phyloP scores from a whole-genome alignment of 768 basidiomycete genomes.

The Leccinum olivaceopallidum region DNA sequence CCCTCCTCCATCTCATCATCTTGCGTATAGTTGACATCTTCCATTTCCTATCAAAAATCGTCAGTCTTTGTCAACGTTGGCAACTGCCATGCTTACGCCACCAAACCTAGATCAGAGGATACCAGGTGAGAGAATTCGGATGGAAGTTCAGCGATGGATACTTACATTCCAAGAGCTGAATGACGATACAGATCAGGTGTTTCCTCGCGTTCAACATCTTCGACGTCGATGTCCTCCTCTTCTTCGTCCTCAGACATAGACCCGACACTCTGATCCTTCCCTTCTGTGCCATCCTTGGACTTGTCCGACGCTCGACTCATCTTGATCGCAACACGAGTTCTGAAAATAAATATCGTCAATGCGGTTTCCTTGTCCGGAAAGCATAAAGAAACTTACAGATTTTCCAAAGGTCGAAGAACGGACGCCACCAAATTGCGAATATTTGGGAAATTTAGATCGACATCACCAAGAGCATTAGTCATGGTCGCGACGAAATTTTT shows the following conservation, averaged over 20 bases:
- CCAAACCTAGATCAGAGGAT: conserved; percentile 51
- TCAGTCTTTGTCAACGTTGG: conserved; percentile 19
- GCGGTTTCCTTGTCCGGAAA: neutral
- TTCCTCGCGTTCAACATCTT: conserved; percentile 63
- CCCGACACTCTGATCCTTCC: conserved; percentile 43
- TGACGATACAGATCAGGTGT: conserved; percentile 95
- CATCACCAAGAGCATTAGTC: conserved; percentile 85
- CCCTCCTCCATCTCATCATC: conserved; percentile 83
- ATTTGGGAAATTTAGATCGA: conserved; percentile 95
- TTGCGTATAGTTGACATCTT: conserved; percentile 63
- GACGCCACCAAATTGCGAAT: conserved; percentile 84
- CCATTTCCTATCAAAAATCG: conserved; percentile 67
- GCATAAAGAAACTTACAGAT: conserved; percentile 60
- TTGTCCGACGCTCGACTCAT: conserved; percentile 84
- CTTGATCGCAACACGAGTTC: conserved; percentile 97
- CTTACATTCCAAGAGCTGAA: conserved; percentile 92
- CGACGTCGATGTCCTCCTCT: conserved; percentile 58
- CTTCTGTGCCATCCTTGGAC: conserved; percentile 55
- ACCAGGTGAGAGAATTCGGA: conserved; percentile 10
- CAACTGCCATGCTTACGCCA: conserved; percentile 57
- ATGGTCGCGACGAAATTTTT: conserved; percentile 92
- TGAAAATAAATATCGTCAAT: conserved; percentile 34
- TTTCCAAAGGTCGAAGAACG: conserved; percentile 85
- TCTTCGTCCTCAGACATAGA: conserved; percentile 48
- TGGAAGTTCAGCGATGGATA: conserved; percentile 13